Percentiles rank a stretch among this genome's conserved stretches.
Evolutionary conservation across 345 rosid genomes (phyloP).

Genomic region (Pugionium dolabratum): DNA sequence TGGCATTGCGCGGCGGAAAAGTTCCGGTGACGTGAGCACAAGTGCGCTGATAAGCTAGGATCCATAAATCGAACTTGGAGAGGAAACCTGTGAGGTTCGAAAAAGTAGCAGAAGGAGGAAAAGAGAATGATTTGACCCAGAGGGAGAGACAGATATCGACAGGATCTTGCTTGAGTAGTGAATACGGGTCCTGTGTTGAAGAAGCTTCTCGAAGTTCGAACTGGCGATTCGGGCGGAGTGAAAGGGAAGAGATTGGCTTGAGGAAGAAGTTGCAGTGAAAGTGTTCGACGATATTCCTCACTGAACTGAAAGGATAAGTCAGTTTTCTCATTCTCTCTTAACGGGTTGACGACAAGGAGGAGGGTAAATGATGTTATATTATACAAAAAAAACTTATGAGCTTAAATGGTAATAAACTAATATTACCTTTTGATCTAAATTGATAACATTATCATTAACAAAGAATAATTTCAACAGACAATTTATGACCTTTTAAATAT

Average conservation of each 20-base stretch:
- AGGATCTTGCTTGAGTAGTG: conserved; percentile 83
- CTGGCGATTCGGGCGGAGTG: conserved; percentile 31
- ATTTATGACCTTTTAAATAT: too few species aligned
- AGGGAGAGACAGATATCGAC: conserved; percentile 71
- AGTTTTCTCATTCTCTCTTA: conserved; percentile 32
- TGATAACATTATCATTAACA: too few species aligned
- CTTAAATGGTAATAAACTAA: too few species aligned
- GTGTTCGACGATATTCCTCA: conserved; percentile 68
- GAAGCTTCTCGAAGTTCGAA: conserved; percentile 21
- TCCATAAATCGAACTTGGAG: conserved; percentile 88
- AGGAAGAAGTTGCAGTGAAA: conserved; percentile 37
- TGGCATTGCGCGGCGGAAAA: conserved; percentile 87
- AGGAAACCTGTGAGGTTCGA: conserved; percentile 83
- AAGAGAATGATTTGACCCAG: conserved; percentile 94
- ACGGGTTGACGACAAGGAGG: background rate
- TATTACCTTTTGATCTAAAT: too few species aligned
- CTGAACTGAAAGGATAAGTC: conserved; percentile 31
- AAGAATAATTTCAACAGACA: too few species aligned
- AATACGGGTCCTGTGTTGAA: conserved; percentile 44
- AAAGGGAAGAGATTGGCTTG: conserved; percentile 44
- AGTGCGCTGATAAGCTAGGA: conserved; percentile 86
- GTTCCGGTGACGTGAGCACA: conserved; percentile 76
- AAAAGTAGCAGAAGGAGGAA: conserved; percentile 56
- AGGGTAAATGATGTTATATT: background rate
- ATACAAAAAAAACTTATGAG: too few species aligned